phyloP scores from a whole-genome alignment of 495 filamentous ascomycete genomes.

The Xylaria bambusicola region DNA sequence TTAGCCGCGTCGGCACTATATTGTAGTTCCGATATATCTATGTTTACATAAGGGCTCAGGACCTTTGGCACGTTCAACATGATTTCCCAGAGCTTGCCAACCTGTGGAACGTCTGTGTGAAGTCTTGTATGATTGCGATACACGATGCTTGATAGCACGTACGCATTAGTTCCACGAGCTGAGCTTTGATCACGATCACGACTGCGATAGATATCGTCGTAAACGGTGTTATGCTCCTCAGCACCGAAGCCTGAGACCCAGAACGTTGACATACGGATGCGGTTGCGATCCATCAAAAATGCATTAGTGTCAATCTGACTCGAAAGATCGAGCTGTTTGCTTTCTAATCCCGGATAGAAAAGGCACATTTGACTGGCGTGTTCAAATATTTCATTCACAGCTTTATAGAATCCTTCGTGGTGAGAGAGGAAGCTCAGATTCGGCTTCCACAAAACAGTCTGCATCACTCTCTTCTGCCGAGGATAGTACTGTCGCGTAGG shows the following conservation, averaged over 20 bases:
- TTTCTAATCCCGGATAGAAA: conserved; percentile 19
- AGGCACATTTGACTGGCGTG: conserved; percentile 39
- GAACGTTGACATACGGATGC: conserved; percentile 51
- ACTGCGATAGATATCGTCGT: conserved; percentile 38
- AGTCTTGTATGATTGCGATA: not conserved
- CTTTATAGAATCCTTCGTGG: conserved; percentile 47
- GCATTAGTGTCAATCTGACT: not conserved
- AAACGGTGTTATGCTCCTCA: conserved; percentile 41
- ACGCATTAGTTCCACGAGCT: conserved; percentile 8
- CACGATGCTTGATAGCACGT: conserved; percentile 17
- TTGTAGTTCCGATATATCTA: not conserved
- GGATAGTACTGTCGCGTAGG: conserved; percentile 46
- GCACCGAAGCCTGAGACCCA: conserved; percentile 55
- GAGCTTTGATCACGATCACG: conserved; percentile 27
- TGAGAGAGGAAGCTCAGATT: conserved; percentile 51
- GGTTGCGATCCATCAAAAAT: conserved; percentile 36
- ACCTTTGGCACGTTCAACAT: not conserved
- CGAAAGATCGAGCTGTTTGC: not conserved
- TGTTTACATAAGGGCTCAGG: not conserved
- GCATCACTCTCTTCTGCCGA: conserved; percentile 26
- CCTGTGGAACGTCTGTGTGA: not conserved
- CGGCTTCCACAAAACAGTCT: conserved; percentile 25
- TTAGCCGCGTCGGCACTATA: conserved; percentile 29
- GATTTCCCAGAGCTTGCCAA: conserved; percentile 1
- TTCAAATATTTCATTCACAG: conserved; percentile 44